Conservation (phyloP, 176 grass and related monocot genomes). For the Aegilops sharonensis region DNA sequence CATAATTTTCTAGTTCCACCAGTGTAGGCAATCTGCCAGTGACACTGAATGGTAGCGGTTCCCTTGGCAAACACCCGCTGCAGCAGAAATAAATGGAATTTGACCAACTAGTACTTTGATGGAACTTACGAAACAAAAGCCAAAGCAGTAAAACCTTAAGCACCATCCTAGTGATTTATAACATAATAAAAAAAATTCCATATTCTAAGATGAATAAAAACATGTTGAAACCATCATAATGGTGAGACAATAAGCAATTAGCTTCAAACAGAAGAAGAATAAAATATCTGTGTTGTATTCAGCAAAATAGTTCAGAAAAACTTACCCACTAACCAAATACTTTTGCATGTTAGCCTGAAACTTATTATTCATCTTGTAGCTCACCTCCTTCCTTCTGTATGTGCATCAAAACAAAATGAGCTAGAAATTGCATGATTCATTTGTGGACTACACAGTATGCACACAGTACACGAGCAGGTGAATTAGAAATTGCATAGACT, state of each 20-base stretch:
- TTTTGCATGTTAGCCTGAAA: slow-evolving; percentile 92
- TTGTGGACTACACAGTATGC: not conserved
- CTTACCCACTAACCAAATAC: slow-evolving; percentile 76
- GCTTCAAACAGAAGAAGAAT: slow-evolving; percentile 16
- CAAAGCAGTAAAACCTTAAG: not conserved
- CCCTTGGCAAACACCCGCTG: slow-evolving; percentile 87
- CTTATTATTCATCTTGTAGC: slow-evolving; percentile 85
- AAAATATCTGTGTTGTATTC: not conserved
- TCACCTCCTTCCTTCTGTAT: slow-evolving; percentile 70
- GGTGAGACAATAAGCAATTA: not conserved
- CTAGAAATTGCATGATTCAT: not conserved
- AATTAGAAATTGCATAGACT: not conserved
- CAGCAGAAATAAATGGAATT: slow-evolving; percentile 21
- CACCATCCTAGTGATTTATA: not conserved
- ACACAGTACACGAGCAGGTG: not conserved
- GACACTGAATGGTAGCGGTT: slow-evolving; percentile 54
- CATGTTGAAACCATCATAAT: not conserved
- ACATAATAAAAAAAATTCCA: not conserved
- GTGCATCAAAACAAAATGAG: slow-evolving; percentile 8
- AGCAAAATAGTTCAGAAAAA: not conserved
- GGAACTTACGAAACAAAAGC: not conserved
- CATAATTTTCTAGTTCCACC: slow-evolving; percentile 68
- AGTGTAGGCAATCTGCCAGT: slow-evolving; percentile 73
- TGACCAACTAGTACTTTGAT: not conserved
- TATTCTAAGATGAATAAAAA: not conserved